Conservation (phyloP, 2,329 filamentous ascomycete species). For the Clonostachys byssicola region DNA sequence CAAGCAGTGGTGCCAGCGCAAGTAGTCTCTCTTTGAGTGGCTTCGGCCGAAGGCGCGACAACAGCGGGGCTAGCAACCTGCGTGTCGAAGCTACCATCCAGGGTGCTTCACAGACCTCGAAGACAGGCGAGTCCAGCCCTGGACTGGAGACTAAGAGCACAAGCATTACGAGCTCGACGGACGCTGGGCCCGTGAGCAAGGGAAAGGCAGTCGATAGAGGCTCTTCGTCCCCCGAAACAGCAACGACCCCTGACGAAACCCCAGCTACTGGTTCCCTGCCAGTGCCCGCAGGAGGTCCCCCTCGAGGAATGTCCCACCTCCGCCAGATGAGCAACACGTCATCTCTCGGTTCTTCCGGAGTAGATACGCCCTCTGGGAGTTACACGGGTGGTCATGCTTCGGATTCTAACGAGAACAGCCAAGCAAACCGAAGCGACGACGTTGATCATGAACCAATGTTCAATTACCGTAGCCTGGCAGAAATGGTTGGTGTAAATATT, state of each 20-base stretch:
- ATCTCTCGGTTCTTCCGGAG: slow-evolving; percentile 72
- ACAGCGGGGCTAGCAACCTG: slow-evolving; percentile 56
- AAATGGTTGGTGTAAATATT: slow-evolving; percentile 69
- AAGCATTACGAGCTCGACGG: slow-evolving; percentile 5
- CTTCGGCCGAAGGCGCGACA: slow-evolving; percentile 53
- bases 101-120: slow-evolving; percentile 26
- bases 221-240: neutral
- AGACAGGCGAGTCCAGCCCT: slow-evolving; percentile 12
- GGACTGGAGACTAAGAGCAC: slow-evolving; percentile 12
- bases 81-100: slow-evolving; percentile 51
- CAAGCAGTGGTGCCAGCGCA: slow-evolving; percentile 41
- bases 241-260: slow-evolving; percentile 1
- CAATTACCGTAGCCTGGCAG: slow-evolving; percentile 84
- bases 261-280: slow-evolving; percentile 27
- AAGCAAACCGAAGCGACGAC: slow-evolving; percentile 42
- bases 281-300: slow-evolving; percentile 38
- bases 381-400: slow-evolving; percentile 30
- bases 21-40: slow-evolving; percentile 59
- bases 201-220: slow-evolving; percentile 66
- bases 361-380: slow-evolving; percentile 60
- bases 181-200: slow-evolving; percentile 42
- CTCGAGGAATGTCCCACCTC: slow-evolving; percentile 63
- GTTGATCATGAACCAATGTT: slow-evolving; percentile 66
- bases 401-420: slow-evolving; percentile 31
- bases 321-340: slow-evolving; percentile 85